Percentiles rank a stretch among this genome's conserved stretches.
Evolutionary conservation across 352 stramenopile species (phyloP).

Genomic region (Elongisporangium undulatum): DNA sequence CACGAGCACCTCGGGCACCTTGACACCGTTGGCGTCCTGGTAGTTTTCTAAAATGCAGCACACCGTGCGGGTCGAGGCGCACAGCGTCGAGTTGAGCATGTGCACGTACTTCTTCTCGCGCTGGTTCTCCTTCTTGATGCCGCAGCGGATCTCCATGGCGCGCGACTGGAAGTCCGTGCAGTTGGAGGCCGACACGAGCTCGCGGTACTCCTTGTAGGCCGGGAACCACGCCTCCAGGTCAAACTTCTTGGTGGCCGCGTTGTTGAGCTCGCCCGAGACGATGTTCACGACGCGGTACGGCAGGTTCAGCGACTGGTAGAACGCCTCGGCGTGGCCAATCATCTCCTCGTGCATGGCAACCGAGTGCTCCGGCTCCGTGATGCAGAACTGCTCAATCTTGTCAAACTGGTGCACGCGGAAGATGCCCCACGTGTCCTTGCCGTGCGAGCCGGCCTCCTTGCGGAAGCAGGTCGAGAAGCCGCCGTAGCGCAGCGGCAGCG

Average conservation of each 20-base stretch:
- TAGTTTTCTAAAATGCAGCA: conserved; percentile 99
- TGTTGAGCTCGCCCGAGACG: conserved; percentile 97
- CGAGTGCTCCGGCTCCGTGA: conserved; percentile 93
- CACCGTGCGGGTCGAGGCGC: conserved; percentile 97
- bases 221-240: conserved; percentile 99
- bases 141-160: conserved; percentile 97
- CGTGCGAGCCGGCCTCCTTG: conserved; percentile 98
- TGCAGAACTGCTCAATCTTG: conserved; percentile 99
- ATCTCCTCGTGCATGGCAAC: conserved; percentile 92
- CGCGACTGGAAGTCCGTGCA: conserved; percentile 98
- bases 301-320: conserved; percentile 97
- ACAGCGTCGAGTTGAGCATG: conserved; percentile 99
- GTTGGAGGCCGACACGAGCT: conserved; percentile 99
- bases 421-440: conserved; percentile 99
- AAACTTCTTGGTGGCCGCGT: conserved; percentile 99
- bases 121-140: conserved; percentile 94
- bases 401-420: conserved; percentile 99
- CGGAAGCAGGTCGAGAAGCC: conserved; percentile 99
- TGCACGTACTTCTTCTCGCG: conserved; percentile 97
- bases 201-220: conserved; percentile 97
- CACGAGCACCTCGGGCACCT: conserved; percentile 96
- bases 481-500: conserved; percentile 83
- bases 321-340: conserved; percentile 93
- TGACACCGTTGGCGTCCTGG: conserved; percentile 96
- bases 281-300: conserved; percentile 99